phyloP scores from a whole-genome alignment of 352 stramenopile genomes.

The Phytopythium oedochilum region DNA sequence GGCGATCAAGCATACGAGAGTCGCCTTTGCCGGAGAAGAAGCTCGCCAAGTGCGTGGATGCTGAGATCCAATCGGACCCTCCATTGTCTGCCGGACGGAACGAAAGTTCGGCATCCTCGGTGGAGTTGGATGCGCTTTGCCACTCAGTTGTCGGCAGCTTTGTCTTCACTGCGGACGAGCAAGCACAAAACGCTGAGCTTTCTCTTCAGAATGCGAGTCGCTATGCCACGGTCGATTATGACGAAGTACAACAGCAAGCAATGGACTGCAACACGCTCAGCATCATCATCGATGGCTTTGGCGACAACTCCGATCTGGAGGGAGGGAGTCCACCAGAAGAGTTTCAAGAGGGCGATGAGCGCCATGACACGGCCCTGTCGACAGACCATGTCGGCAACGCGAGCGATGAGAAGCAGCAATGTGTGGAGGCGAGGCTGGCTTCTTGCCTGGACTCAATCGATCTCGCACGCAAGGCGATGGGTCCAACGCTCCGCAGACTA shows the following conservation, averaged over 20 bases:
- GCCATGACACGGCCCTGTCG: background rate
- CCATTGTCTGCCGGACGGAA: background rate
- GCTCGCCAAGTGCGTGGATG: background rate
- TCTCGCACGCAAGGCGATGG: constrained; percentile 32
- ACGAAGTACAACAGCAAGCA: constrained; percentile 1
- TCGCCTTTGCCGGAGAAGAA: background rate
- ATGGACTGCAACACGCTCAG: constrained; percentile 5
- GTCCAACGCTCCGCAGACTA: constrained; percentile 25
- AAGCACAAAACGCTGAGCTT: background rate
- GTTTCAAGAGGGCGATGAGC: background rate
- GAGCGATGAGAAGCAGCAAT: background rate
- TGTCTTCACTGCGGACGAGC: constrained; percentile 12
- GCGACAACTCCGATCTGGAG: background rate
- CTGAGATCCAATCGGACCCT: background rate
- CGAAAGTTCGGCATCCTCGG: background rate
- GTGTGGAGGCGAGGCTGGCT: constrained; percentile 14
- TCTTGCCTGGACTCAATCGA: constrained; percentile 42
- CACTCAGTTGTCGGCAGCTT: constrained; percentile 40
- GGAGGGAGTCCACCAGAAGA: background rate
- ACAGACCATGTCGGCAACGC: background rate
- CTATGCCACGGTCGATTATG: background rate
- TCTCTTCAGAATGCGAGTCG: background rate
- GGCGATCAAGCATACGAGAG: constrained; percentile 12
- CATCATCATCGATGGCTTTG: constrained; percentile 4
- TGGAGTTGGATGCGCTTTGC: constrained; percentile 36